A percentile compares a stretch with the other conserved stretches of the same genome.
phyloP scores from a whole-genome alignment of 73 alveolate genomes.

The Tetrahymena elliotti region DNA sequence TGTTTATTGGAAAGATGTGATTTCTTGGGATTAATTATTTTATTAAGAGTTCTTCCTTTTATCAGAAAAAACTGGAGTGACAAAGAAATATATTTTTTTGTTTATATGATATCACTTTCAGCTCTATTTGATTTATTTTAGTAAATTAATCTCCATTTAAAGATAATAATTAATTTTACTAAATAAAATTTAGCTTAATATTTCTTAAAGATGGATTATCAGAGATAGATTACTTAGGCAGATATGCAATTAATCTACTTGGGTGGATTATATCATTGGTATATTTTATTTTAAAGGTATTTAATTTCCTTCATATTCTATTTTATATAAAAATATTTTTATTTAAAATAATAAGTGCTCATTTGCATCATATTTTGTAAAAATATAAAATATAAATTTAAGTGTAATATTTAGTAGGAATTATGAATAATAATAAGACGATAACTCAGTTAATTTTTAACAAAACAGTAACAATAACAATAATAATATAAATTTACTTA shows the following conservation, averaged over 20 bases:
- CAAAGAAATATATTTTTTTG: not conserved
- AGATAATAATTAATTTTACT: not conserved
- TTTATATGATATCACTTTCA: not conserved
- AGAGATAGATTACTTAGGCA: not conserved
- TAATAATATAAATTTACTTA: not conserved
- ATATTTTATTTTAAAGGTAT: not conserved
- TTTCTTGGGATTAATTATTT: not conserved
- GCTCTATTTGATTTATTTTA: not conserved
- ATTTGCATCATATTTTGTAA: not conserved
- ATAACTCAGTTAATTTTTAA: not conserved
- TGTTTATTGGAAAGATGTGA: not conserved
- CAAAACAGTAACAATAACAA: not conserved
- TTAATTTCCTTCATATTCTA: not conserved
- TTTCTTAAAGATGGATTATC: not conserved
- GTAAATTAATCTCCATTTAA: not conserved
- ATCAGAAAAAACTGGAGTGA: not conserved
- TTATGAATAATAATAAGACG: not conserved
- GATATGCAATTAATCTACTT: not conserved
- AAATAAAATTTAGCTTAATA: not conserved
- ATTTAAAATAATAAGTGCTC: not conserved
- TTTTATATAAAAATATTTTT: not conserved
- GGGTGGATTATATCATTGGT: not conserved
- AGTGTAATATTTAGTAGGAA: not conserved
- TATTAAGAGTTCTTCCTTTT: not conserved
- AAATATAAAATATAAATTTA: not conserved